Evolutionary conservation across 129 eudicot genomes (phyloP).

Genomic region (Calendula officinalis): DNA sequence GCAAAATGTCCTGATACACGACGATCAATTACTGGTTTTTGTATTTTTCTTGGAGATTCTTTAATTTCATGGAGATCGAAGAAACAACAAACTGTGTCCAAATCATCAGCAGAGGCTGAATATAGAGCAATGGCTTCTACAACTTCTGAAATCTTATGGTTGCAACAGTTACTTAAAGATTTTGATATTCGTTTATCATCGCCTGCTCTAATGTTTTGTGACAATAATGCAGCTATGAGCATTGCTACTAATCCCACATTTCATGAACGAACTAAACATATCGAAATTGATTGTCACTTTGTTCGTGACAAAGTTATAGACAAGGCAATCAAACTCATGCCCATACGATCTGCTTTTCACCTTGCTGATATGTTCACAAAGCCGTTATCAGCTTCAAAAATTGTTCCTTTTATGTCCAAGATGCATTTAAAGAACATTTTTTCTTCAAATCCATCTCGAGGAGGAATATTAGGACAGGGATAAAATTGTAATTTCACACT

Average conservation of each 20-base stretch:
- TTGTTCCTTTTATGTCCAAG: neutral
- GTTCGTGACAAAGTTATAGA: neutral
- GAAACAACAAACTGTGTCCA: no score
- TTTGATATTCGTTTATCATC: neutral
- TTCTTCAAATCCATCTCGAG: neutral
- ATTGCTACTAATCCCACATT: neutral
- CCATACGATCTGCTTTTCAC: neutral
- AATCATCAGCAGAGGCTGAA: no score
- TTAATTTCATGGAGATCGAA: no score
- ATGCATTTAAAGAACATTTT: neutral
- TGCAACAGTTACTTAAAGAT: neutral
- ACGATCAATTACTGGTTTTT: neutral
- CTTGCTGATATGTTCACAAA: neutral
- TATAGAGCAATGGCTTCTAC: neutral
- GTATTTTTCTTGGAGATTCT: neutral
- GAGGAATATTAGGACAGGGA: no score
- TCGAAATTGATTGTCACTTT: no score
- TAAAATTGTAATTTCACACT: no score
- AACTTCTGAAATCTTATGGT: neutral
- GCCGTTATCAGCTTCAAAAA: neutral
- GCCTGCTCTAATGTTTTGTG: neutral
- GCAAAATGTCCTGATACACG: neutral
- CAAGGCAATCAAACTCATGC: neutral
- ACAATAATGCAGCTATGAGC: neutral
- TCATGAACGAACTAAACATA: slow-evolving; percentile 2